Evolutionary conservation across 2,329 filamentous ascomycete species (phyloP).

Genomic region (Fusarium sp.): DNA sequence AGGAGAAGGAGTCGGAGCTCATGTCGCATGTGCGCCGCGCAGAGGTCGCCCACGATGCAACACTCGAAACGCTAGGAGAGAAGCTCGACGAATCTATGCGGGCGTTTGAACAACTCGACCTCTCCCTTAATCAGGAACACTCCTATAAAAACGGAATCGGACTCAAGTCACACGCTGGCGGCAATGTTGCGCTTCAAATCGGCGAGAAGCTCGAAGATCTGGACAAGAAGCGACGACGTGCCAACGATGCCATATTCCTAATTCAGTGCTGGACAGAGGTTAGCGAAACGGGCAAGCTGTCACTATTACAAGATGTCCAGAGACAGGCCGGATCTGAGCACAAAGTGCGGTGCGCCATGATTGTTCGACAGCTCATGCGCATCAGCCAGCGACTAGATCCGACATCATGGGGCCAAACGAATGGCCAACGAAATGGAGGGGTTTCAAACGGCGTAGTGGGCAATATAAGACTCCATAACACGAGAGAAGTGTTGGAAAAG

Average conservation of each 20-base stretch:
- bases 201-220: slow-evolving; percentile 94
- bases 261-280: slow-evolving; percentile 98
- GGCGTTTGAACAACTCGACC: slow-evolving; percentile 90
- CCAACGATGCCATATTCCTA: slow-evolving; percentile 92
- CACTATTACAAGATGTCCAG: slow-evolving; percentile 88
- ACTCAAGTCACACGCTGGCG: slow-evolving; percentile 69
- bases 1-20: slow-evolving; percentile 90
- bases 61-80: slow-evolving; percentile 85
- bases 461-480: slow-evolving; percentile 69
- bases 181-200: slow-evolving; percentile 93
- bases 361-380: slow-evolving; percentile 91
- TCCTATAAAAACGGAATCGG: slow-evolving; percentile 52
- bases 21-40: slow-evolving; percentile 90
- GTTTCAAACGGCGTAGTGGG: slow-evolving; percentile 60
- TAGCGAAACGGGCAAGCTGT: slow-evolving; percentile 87
- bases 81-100: slow-evolving; percentile 94
- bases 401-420: slow-evolving; percentile 75
- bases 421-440: slow-evolving; percentile 65
- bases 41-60: slow-evolving; percentile 92
- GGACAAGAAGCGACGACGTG: slow-evolving; percentile 89
- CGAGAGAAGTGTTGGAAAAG: slow-evolving; percentile 92
- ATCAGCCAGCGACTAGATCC: slow-evolving; percentile 94
- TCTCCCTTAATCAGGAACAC: slow-evolving; percentile 77
- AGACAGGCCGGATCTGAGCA: slow-evolving; percentile 88
- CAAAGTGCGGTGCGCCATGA: slow-evolving; percentile 93